These are phyloP conservation scores for Penicillium brevicompactum DNA, from an alignment of 2,329 filamentous ascomycete genomes.

Conservation along the genomic window DNA sequence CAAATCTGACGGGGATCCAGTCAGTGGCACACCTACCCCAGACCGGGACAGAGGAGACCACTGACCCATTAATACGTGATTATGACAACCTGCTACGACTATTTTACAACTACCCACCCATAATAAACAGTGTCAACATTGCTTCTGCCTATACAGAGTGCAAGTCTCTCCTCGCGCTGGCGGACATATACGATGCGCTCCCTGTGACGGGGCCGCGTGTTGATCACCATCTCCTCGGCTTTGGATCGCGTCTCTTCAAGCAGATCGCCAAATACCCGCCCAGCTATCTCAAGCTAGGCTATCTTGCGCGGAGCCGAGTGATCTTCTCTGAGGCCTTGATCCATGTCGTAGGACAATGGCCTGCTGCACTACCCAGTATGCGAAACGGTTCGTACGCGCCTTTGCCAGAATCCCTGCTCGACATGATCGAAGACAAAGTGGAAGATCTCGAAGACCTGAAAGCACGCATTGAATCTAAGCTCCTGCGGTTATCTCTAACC, in stretches of 20 bases:
- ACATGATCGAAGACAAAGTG: constrained; percentile 92
- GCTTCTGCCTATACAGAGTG: constrained; percentile 91
- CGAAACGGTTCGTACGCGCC: constrained; percentile 55
- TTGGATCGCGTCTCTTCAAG: constrained; percentile 88
- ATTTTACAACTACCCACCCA: constrained; percentile 89
- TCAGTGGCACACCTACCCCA: constrained; percentile 55
- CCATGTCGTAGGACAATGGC: constrained; percentile 95
- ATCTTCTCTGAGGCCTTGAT: constrained; percentile 87
- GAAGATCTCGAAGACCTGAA: constrained; percentile 87
- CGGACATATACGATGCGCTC: constrained; percentile 93
- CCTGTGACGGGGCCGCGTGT: constrained; percentile 84
- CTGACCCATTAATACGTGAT: constrained; percentile 77
- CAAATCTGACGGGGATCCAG: constrained; percentile 66
- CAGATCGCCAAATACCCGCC: constrained; percentile 96
- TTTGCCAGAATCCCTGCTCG: constrained; percentile 75
- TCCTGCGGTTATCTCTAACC: constrained; percentile 79
- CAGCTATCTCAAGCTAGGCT: constrained; percentile 86
- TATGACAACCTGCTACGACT: constrained; percentile 95
- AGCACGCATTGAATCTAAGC: constrained; percentile 73
- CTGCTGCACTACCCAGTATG: constrained; percentile 74
- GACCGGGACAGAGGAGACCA: constrained; percentile 58
- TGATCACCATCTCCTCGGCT: constrained; percentile 90
- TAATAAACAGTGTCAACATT: constrained; percentile 83
- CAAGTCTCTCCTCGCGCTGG: constrained; percentile 82
- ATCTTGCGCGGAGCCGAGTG: constrained; percentile 77